Percentiles rank a stretch among this genome's conserved stretches.
phyloP scores from a whole-genome alignment of 192 early-diverging fungal species.

The Martensiomyces pterosporus region DNA sequence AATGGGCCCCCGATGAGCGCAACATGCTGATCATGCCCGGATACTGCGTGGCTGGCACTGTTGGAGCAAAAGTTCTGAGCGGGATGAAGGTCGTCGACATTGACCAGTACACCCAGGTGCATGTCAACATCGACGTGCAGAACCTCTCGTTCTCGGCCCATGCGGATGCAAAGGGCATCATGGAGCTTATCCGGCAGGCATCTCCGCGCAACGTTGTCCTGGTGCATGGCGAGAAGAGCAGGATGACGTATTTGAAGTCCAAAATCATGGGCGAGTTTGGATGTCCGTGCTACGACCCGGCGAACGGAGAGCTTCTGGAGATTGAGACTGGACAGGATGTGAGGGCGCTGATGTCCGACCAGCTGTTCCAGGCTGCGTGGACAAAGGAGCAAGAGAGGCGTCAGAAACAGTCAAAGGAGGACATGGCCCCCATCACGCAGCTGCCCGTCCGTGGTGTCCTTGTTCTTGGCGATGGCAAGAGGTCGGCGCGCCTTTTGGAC shows the following conservation, averaged over 20 bases:
- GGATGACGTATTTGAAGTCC: constrained; percentile 80
- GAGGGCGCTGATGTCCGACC: constrained; percentile 50
- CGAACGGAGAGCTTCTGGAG: constrained; percentile 76
- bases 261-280: constrained; percentile 80
- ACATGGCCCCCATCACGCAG: constrained; percentile 21
- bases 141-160: constrained; percentile 97
- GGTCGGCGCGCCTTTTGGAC: constrained; percentile 30
- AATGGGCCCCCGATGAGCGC: constrained; percentile 86
- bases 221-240: constrained; percentile 90
- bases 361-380: constrained; percentile 43
- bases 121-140: constrained; percentile 88
- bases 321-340: constrained; percentile 66
- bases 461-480: constrained; percentile 31
- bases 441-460: constrained; percentile 42
- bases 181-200: constrained; percentile 90
- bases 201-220: constrained; percentile 85
- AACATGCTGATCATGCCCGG: constrained; percentile 99
- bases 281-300: constrained; percentile 80
- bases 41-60: constrained; percentile 94
- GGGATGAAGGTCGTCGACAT: constrained; percentile 84
- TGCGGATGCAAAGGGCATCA: constrained; percentile 96
- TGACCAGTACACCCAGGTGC: constrained; percentile 67
- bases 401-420: constrained; percentile 5
- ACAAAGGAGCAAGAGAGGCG: constrained; percentile 26
- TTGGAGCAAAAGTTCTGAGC: constrained; percentile 88